A percentile compares a stretch with the other conserved stretches of the same genome.
Conservation (phyloP, 208 protist genomes). For the Trypanosoma lewisi region DNA sequence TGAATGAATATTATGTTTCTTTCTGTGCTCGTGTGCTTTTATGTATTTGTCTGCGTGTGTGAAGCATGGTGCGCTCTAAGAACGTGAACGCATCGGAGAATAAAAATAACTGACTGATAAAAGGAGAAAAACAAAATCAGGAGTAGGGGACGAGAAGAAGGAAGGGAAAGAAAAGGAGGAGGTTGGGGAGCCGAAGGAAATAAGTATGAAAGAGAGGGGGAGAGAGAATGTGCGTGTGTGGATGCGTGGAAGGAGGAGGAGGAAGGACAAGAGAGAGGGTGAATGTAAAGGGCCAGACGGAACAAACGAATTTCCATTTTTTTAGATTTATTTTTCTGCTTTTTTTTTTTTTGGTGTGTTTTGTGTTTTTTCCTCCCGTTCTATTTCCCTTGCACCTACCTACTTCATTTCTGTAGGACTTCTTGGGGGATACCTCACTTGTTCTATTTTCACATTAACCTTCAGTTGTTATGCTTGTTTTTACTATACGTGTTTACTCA, state of each 20-base stretch:
- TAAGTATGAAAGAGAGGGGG: neutral
- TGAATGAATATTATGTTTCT: neutral
- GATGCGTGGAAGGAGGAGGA: neutral
- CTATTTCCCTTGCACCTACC: too few species aligned
- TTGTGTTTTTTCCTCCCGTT: too few species aligned
- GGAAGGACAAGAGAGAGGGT: neutral
- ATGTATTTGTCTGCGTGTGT: neutral
- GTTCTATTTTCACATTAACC: too few species aligned
- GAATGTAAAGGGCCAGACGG: neutral
- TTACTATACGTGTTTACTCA: too few species aligned
- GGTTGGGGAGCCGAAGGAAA: neutral
- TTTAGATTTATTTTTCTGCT: too few species aligned
- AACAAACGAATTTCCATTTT: neutral
- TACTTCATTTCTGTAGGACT: too few species aligned
- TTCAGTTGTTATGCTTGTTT: too few species aligned
- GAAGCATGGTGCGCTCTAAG: neutral
- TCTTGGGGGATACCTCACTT: too few species aligned
- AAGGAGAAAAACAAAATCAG: too few species aligned
- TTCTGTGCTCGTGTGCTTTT: neutral
- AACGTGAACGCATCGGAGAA: neutral
- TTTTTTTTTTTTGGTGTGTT: too few species aligned
- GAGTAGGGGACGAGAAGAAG: neutral
- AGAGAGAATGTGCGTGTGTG: neutral
- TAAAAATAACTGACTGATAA: neutral
- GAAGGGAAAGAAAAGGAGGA: neutral